Evolutionary conservation across 352 stramenopile species (phyloP).

Genomic region (Aphanomyces astaci): DNA sequence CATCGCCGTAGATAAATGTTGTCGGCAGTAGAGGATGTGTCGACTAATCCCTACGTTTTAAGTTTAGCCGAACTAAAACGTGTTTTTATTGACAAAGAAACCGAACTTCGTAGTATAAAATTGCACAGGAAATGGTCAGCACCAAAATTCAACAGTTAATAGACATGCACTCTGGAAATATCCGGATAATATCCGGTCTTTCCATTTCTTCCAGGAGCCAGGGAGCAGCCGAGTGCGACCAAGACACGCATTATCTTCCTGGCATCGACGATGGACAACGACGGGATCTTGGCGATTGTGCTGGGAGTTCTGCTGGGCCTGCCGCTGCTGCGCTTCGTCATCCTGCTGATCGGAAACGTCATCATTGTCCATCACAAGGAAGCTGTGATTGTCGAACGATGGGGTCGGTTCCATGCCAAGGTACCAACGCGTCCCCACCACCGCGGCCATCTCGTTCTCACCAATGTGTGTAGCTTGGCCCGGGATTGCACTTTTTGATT

Average conservation of each 20-base stretch:
- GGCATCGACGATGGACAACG: not conserved
- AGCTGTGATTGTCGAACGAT: slow-evolving; percentile 30
- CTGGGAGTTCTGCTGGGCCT: not conserved
- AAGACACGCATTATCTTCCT: not conserved
- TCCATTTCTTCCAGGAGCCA: not conserved
- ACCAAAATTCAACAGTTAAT: too few species aligned
- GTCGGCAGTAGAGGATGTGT: too few species aligned
- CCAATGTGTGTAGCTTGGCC: slow-evolving; percentile 19
- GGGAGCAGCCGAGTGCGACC: not conserved
- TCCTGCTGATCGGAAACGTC: not conserved
- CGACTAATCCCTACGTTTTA: too few species aligned
- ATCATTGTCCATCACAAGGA: slow-evolving; percentile 14
- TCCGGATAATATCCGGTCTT: too few species aligned
- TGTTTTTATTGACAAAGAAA: too few species aligned
- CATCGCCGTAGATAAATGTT: too few species aligned
- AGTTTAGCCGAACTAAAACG: too few species aligned
- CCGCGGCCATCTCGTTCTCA: not conserved
- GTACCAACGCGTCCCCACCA: too few species aligned
- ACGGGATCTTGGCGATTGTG: not conserved
- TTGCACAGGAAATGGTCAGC: too few species aligned
- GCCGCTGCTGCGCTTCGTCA: slow-evolving; percentile 1
- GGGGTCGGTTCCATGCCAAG: slow-evolving; percentile 23
- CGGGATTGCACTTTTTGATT: slow-evolving; percentile 29
- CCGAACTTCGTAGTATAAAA: too few species aligned
- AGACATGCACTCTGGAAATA: too few species aligned